phyloP scores from a whole-genome alignment of 495 filamentous ascomycete genomes.

The Collariella sp. region DNA sequence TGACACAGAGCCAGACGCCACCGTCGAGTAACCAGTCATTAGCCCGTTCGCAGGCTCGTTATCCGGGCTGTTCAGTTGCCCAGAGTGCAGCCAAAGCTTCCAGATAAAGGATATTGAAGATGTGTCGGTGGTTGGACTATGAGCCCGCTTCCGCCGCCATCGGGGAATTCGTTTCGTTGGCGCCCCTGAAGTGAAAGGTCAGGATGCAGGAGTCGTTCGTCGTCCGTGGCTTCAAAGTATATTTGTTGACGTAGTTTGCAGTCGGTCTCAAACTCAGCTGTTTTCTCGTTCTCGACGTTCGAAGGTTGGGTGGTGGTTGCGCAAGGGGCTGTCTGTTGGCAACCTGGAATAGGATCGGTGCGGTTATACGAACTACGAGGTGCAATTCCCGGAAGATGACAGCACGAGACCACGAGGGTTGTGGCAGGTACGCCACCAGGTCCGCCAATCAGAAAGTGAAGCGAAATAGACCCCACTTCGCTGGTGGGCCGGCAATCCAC shows the following conservation, averaged over 20 bases:
- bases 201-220: background rate
- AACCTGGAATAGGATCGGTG: no score
- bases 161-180: background rate
- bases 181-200: background rate
- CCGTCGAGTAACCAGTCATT: constrained; percentile 40
- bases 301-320: background rate
- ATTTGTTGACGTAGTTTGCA: no score
- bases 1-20: constrained; percentile 28
- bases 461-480: no score
- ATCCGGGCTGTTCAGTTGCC: background rate
- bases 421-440: no score
- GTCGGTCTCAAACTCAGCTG: no score
- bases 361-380: no score
- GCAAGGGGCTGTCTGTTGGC: no score
- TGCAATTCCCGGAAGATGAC: no score
- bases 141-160: constrained; percentile 1
- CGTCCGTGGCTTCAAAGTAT: background rate
- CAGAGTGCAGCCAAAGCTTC: background rate
- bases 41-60: background rate
- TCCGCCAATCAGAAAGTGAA: no score
- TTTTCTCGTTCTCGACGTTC: background rate
- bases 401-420: no score
- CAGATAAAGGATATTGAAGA: background rate
- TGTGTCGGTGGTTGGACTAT: constrained; percentile 1
- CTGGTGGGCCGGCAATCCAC: no score